A percentile compares a stretch with the other conserved stretches of the same genome.
Conservation (phyloP, 768 basidiomycete genomes). For the Wakefieldia striispora region DNA sequence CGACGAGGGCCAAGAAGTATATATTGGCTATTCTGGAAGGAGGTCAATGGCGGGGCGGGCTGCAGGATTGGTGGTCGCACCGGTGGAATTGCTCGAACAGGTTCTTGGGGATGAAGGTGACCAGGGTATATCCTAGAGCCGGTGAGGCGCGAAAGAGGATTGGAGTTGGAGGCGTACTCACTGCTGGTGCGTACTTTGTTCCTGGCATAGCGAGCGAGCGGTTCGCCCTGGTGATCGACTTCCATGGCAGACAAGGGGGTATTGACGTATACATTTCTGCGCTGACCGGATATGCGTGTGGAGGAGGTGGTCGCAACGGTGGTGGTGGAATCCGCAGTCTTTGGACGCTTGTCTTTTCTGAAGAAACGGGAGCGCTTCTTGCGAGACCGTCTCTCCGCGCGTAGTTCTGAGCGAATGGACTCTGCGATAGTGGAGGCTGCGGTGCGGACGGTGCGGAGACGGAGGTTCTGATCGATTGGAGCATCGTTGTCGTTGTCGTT, state of each 20-base stretch:
- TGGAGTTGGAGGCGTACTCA: slow-evolving; percentile 39
- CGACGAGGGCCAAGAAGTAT: slow-evolving; percentile 83
- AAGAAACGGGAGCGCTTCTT: slow-evolving; percentile 55
- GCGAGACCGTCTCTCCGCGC: slow-evolving; percentile 53
- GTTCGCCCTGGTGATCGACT: slow-evolving; percentile 72
- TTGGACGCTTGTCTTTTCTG: slow-evolving; percentile 51
- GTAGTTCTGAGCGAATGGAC: slow-evolving; percentile 75
- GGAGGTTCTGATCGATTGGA: slow-evolving; percentile 78
- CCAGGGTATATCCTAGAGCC: slow-evolving; percentile 74
- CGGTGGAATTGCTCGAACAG: slow-evolving; percentile 92
- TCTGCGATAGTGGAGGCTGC: slow-evolving; percentile 90
- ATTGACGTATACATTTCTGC: slow-evolving; percentile 84
- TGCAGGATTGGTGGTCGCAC: slow-evolving; percentile 36
- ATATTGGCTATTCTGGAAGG: slow-evolving; percentile 76
- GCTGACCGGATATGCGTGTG: slow-evolving; percentile 44
- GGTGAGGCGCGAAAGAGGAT: not conserved
- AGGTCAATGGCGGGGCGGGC: not conserved
- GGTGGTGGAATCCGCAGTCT: slow-evolving; percentile 31
- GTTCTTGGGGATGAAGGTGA: slow-evolving; percentile 93
- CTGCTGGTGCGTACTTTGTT: slow-evolving; percentile 96
- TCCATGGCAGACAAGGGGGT: slow-evolving; percentile 61
- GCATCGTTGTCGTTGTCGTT: slow-evolving; percentile 67
- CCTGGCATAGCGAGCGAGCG: slow-evolving; percentile 71
- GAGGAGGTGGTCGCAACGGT: slow-evolving; percentile 19
- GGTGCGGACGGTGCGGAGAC: slow-evolving; percentile 88